A percentile compares a stretch with the other conserved stretches of the same genome.
Conservation (phyloP, 2,329 filamentous ascomycete genomes). For the Raffaelea albimanens region DNA sequence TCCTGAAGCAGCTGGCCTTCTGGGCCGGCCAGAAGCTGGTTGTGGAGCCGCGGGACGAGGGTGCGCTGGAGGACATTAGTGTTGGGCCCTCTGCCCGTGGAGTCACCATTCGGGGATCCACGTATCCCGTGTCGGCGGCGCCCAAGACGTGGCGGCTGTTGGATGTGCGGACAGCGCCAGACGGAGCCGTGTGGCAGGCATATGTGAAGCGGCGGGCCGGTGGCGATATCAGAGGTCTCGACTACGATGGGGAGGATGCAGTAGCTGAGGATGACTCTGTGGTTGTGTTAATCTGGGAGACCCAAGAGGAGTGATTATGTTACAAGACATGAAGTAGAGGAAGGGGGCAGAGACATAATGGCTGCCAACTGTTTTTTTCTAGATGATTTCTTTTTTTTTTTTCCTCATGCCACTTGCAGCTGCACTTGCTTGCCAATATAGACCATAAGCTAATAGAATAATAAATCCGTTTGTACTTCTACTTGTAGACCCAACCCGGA, state of each 20-base stretch:
- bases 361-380: too few species aligned
- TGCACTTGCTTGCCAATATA: too few species aligned
- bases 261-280: conserved; percentile 24
- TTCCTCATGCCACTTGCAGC: neutral
- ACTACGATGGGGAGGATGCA: neutral
- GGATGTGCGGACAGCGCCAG: conserved; percentile 24
- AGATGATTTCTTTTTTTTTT: too few species aligned
- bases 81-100: too few species aligned
- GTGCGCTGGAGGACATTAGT: conserved; percentile 16
- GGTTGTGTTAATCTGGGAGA: conserved; percentile 31
- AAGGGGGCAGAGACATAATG: too few species aligned
- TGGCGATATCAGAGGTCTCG: too few species aligned
- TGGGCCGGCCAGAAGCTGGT: conserved; percentile 20
- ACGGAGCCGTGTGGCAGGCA: conserved; percentile 35
- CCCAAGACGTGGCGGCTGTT: conserved; percentile 29
- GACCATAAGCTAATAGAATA: too few species aligned
- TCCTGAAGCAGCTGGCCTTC: conserved; percentile 5
- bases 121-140: neutral
- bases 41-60: conserved; percentile 19
- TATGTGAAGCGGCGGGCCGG: conserved; percentile 26
- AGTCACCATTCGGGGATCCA: conserved; percentile 18
- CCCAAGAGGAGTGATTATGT: neutral
- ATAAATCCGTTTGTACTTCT: neutral
- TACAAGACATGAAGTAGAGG: neutral
- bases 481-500: too few species aligned